Conservation (phyloP, 2,329 filamentous ascomycete genomes). For the Fonsecaea nubica region DNA sequence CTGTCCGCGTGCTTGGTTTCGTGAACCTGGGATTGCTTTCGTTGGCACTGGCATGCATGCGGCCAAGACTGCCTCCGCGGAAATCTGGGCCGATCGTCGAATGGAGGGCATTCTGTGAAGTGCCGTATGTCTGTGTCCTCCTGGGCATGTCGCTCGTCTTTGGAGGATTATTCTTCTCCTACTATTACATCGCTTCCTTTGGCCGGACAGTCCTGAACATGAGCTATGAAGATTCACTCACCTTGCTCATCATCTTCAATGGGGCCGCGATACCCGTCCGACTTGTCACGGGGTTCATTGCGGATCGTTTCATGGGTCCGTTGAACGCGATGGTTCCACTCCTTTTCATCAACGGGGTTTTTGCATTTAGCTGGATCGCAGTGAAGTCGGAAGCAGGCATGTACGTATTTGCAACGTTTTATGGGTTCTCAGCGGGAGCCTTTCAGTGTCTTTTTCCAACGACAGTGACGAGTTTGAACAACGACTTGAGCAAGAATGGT, state of each 20-base stretch:
- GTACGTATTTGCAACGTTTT: slow-evolving; percentile 68
- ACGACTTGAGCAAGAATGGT: slow-evolving; percentile 60
- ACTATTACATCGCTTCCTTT: slow-evolving; percentile 34
- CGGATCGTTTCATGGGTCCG: slow-evolving; percentile 62
- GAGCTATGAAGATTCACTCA: slow-evolving; percentile 55
- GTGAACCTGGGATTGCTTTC: slow-evolving; percentile 60
- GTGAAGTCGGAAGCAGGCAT: slow-evolving; percentile 59
- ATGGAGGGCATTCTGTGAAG: slow-evolving; percentile 58
- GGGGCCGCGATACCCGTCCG: slow-evolving; percentile 63
- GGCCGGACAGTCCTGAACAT: slow-evolving; percentile 53
- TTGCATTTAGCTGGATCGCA: slow-evolving; percentile 64
- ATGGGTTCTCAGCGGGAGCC: slow-evolving; percentile 68
- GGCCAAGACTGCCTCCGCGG: slow-evolving; percentile 57
- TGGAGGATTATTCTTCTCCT: slow-evolving; percentile 35
- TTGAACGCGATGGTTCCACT: slow-evolving; percentile 67
- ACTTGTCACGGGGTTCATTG: slow-evolving; percentile 63
- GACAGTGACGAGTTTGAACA: slow-evolving; percentile 61
- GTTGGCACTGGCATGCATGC: slow-evolving; percentile 50
- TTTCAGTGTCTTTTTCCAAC: slow-evolving; percentile 73
- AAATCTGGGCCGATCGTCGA: slow-evolving; percentile 61
- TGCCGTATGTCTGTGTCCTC: slow-evolving; percentile 52
- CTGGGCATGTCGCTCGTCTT: slow-evolving; percentile 35
- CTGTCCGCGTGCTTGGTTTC: slow-evolving; percentile 67
- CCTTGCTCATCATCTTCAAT: slow-evolving; percentile 65
- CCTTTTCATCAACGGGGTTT: slow-evolving; percentile 50